These are phyloP conservation scores for Detonula confervacea DNA, from an alignment of 352 stramenopile species.

Conservation along the genomic window DNA sequence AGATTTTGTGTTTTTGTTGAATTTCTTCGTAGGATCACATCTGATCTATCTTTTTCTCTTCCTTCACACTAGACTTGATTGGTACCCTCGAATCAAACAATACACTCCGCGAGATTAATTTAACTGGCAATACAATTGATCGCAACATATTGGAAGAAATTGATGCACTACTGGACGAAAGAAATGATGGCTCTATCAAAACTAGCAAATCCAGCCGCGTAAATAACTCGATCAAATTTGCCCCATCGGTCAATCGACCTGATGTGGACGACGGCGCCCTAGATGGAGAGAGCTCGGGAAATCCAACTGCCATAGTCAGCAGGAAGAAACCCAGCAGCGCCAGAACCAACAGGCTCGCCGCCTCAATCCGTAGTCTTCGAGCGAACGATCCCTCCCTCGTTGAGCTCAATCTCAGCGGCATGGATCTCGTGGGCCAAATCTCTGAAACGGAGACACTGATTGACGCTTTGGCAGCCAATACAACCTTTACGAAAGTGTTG, in stretches of 20 bases:
- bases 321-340: too few species aligned
- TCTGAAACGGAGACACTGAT: slow-evolving; percentile 31
- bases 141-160: slow-evolving; percentile 39
- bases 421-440: slow-evolving; percentile 18
- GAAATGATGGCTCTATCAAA: too few species aligned
- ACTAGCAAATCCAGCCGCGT: too few species aligned
- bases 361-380: slow-evolving; percentile 4
- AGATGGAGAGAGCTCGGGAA: too few species aligned
- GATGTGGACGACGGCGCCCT: too few species aligned
- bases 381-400: slow-evolving; percentile 35
- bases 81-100: slow-evolving; percentile 49
- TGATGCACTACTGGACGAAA: slow-evolving; percentile 26
- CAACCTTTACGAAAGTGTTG: slow-evolving; percentile 23
- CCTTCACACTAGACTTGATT: slow-evolving; percentile 50
- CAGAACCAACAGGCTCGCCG: too few species aligned
- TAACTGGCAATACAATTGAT: slow-evolving; percentile 47
- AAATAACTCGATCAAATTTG: too few species aligned
- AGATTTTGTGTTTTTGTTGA: too few species aligned
- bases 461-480: slow-evolving; percentile 38
- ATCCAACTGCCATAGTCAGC: too few species aligned
- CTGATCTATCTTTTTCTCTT: neutral
- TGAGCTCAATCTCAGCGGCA: slow-evolving; percentile 30
- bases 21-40: neutral
- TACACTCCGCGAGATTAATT: slow-evolving; percentile 36
- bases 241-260: too few species aligned